Evolutionary conservation across 2,329 filamentous ascomycete genomes (phyloP), one percentile per base, ranked within the genome.

Genomic region (Balansia obtecta): DNA sequence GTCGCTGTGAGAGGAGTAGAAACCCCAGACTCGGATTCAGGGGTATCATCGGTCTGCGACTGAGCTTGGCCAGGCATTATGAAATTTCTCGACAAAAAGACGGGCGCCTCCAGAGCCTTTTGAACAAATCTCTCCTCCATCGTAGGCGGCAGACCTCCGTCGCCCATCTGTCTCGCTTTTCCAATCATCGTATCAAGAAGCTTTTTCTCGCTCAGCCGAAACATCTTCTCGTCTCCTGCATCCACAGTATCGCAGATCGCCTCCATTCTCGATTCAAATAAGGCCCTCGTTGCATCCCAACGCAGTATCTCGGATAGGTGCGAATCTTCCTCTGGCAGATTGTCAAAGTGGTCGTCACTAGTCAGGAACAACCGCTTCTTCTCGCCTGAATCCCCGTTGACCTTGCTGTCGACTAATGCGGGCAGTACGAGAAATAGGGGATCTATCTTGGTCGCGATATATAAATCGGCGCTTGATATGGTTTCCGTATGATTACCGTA

Each of bases 41-140:
- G 2, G n/a, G 50, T 54, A 15, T 46, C 48, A n/a, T 53, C 53
- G n/a, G 38, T 38, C 2, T 52, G 46, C 1, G 51, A 48, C 13
- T 51, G 49, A n/a, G 57, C 13, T 10, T 56, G 56, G 42, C 20
- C 2, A 15, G 49, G 45, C 45, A 46, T 42, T 46, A 79, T 71
- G 50, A 82, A 76, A 44, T 80, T 74, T 59, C 76, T 83, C 40
- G 89, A 73, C 33, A 79, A 79, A 57, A 87, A 70, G 42, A 95
- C 71, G 0, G 93, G 91, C 4, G 82, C 77, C 57, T 93, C 86
- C 5, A 98, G 71, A 2, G 78, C 77, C 60, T 84, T 84, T 48
- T 75, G 78, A 9, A 98, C 80, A 58, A 95, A 94, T 41, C 80
- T 83, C 45, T 93, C 86, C 62, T 96, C 91, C 74, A 98, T 77